These are phyloP conservation scores for Vaccinium corymbosum DNA, from an alignment of 148 eudicot species.

Conservation along the genomic window DNA sequence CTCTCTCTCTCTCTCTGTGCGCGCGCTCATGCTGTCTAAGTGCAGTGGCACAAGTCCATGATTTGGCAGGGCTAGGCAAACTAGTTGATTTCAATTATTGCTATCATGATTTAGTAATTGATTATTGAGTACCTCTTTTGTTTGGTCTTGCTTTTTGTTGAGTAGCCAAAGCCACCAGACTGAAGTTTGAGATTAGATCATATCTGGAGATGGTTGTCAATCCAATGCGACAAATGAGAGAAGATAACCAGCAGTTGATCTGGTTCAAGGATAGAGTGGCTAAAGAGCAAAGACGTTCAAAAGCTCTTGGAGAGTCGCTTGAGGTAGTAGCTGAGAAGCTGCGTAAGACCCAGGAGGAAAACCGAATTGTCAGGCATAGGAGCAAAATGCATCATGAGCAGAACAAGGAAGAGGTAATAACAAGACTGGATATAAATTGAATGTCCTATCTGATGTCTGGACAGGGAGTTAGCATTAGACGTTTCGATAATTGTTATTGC, in stretches of 20 bases:
- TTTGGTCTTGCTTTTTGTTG: slow-evolving; percentile 13
- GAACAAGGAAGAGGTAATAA: slow-evolving; percentile 59
- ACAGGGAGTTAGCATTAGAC: neutral
- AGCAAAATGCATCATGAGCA: slow-evolving; percentile 52
- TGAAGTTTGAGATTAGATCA: slow-evolving; percentile 61
- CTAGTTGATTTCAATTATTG: neutral
- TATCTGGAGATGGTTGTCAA: slow-evolving; percentile 59
- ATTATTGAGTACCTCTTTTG: neutral
- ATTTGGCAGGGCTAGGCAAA: neutral
- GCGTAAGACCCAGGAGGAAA: slow-evolving; percentile 39
- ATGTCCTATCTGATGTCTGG: neutral
- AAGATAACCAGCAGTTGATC: slow-evolving; percentile 64
- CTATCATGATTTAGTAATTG: neutral
- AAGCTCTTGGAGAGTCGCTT: slow-evolving; percentile 50
- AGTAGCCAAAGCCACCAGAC: slow-evolving; percentile 46
- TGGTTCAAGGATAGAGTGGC: slow-evolving; percentile 52
- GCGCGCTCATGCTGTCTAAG: neutral
- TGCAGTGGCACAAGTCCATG: neutral
- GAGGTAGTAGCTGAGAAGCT: slow-evolving; percentile 45
- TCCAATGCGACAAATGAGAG: slow-evolving; percentile 63
- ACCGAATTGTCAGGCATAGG: slow-evolving; percentile 48
- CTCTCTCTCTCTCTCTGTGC: too few relatives aligned
- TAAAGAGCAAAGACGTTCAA: slow-evolving; percentile 40
- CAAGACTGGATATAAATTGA: neutral
- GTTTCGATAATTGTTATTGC: neutral